These are phyloP conservation scores for Cryoendolithus antarcticus DNA, from an alignment of 2,329 filamentous ascomycete species.

Conservation along the genomic window DNA sequence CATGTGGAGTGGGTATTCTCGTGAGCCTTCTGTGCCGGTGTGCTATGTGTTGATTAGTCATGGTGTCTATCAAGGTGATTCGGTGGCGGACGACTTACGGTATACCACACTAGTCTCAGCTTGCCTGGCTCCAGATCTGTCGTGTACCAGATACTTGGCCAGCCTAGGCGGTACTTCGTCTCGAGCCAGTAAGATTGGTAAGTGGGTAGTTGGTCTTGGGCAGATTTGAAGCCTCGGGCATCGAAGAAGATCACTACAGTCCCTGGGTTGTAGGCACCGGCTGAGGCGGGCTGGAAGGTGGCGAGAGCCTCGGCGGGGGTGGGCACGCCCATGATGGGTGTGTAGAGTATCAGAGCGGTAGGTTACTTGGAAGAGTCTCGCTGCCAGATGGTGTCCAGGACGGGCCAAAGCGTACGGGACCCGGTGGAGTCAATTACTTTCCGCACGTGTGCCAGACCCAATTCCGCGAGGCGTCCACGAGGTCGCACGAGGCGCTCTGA, in stretches of 20 bases:
- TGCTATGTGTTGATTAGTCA: slow-evolving; percentile 12
- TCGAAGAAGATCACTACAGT: slow-evolving; percentile 22
- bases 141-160: slow-evolving; percentile 11
- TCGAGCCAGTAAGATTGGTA: slow-evolving; percentile 16
- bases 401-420: no score
- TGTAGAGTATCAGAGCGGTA: no score
- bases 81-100: slow-evolving; percentile 9
- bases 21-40: slow-evolving; percentile 17
- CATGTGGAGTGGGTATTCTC: slow-evolving; percentile 19
- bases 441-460: no score
- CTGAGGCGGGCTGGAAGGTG: slow-evolving; percentile 13
- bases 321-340: no score
- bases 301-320: slow-evolving; percentile 6
- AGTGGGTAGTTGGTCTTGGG: slow-evolving; percentile 15
- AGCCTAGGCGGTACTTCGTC: slow-evolving; percentile 14
- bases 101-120: slow-evolving; percentile 19
- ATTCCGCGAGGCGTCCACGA: no score
- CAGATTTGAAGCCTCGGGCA: slow-evolving; percentile 13
- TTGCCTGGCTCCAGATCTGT: slow-evolving; percentile 18
- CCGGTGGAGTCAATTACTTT: no score
- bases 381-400: no score
- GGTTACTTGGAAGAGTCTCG: no score
- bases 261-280: slow-evolving; percentile 19
- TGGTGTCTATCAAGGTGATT: no score
- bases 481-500: no score